Conservation (phyloP, 768 basidiomycete species). For the Termitomyces sp. region DNA sequence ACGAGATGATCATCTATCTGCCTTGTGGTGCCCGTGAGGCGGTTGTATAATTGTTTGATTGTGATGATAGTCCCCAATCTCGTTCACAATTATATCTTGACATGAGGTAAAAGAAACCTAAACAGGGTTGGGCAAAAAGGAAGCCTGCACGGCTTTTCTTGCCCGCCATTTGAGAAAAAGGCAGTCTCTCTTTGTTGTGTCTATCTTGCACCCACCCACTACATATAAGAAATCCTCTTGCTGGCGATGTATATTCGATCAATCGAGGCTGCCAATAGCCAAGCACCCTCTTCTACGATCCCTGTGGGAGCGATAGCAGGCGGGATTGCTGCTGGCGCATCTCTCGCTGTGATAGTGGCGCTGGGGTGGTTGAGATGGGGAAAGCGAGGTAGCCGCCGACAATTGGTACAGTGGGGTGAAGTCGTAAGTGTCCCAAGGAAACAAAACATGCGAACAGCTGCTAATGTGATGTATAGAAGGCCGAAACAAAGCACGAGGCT, state of each 20-base stretch:
- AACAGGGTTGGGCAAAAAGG: not conserved
- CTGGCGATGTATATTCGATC: slow-evolving; percentile 14
- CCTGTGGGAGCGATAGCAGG: slow-evolving; percentile 51
- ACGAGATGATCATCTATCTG: slow-evolving; percentile 2
- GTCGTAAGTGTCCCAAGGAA: not conserved
- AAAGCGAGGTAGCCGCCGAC: slow-evolving; percentile 32
- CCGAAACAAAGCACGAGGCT: slow-evolving; percentile 35
- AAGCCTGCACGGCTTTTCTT: slow-evolving; percentile 5
- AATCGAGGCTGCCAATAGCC: not conserved
- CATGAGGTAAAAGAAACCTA: slow-evolving; percentile 10
- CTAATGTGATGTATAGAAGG: slow-evolving; percentile 18
- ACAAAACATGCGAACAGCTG: not conserved
- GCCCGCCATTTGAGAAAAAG: slow-evolving; percentile 1
- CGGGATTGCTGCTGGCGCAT: slow-evolving; percentile 42
- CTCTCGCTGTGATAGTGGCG: slow-evolving; percentile 39
- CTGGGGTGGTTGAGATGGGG: slow-evolving; percentile 48
- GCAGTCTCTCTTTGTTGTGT: not conserved
- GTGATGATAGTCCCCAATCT: not conserved
- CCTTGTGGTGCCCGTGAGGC: slow-evolving; percentile 5
- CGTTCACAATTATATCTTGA: slow-evolving; percentile 5
- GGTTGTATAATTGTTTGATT: slow-evolving; percentile 3
- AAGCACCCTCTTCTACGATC: slow-evolving; percentile 18
- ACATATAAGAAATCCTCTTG: slow-evolving; percentile 1
- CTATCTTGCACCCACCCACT: not conserved
- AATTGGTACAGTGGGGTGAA: slow-evolving; percentile 7